Evolutionary conservation across 148 eudicot genomes (phyloP), one percentile per base, ranked within the genome.

Genomic region (Oxyria digyna): DNA sequence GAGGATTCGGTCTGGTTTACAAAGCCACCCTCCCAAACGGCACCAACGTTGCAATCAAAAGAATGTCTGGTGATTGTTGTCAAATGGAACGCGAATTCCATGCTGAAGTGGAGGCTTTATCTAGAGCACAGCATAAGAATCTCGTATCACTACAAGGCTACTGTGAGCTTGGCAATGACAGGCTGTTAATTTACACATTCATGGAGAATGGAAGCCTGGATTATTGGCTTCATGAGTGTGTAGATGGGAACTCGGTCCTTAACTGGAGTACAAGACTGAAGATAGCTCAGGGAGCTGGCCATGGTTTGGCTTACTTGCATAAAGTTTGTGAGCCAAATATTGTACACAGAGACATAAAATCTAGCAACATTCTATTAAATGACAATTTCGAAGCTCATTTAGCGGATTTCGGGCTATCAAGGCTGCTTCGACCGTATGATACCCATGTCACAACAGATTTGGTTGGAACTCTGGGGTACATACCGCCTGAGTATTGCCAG

Each of bases 131-230:
- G 74, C 96, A 92, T 76, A 79, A 82, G 70, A 92, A 92, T 78
- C 98, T 92, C 32, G 98, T 92, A 49, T 79, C 96, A 55, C 82
- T 92, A 46, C 87, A 87, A 85, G 98, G 98, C 8, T 92, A 92
- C 49, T 92, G 96, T 68, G 81, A 71, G 21, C 71, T 83, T 29
- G 94, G 94, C 11, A 84, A 75, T 52, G 98, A 92, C 69, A 74
- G 94, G 74, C 63, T 92, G 71, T 54, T 92, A 20, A 92, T 89
- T 23, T 92, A 92, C 76, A 84, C 89, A 0, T 92, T 82, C 66
- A 92, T 92, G 98, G 96, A 87, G 74, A 92, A 89, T 32, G 98
- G 98, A 31, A 92, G 98, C 75, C 78, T 92, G 72, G 98, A 92
- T 69, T 89, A 89, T 74, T 92, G 98, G 98, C 70, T 92, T 15